Evolutionary conservation across 1,139 yeast genomes (phyloP).

Genomic region (Magnusiomyces ingens): DNA sequence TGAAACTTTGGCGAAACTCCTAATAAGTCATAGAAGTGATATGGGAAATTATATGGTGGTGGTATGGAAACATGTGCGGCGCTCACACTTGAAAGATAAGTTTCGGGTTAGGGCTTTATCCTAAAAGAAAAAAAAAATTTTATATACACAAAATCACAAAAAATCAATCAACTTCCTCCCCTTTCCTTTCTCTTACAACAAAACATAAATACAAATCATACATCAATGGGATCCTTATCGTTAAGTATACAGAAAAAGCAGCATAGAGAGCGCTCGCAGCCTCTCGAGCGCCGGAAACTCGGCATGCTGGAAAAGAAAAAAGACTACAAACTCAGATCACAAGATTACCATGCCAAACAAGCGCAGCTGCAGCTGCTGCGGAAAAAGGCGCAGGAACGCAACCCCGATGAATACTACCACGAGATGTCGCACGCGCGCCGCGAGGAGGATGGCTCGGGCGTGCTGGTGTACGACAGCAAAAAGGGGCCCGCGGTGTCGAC

Average conservation of each 20-base stretch:
- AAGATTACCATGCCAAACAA: slow-evolving; percentile 82
- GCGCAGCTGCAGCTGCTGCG: slow-evolving; percentile 72
- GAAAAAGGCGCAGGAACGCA: slow-evolving; percentile 62
- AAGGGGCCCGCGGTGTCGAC: slow-evolving; percentile 7
- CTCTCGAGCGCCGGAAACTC: slow-evolving; percentile 58
- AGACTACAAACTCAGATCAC: slow-evolving; percentile 84
- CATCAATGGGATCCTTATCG: slow-evolving; percentile 63
- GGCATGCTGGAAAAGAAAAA: slow-evolving; percentile 93
- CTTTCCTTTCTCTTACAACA: too few species aligned
- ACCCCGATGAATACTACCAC: slow-evolving; percentile 96
- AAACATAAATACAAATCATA: too few species aligned
- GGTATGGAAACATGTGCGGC: background rate
- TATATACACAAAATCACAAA: background rate
- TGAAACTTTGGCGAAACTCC: too few species aligned
- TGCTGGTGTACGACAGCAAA: slow-evolving; percentile 1
- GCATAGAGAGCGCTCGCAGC: slow-evolving; percentile 90
- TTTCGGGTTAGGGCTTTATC: background rate
- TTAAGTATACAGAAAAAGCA: slow-evolving; percentile 93
- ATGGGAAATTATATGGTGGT: background rate
- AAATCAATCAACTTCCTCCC: too few species aligned
- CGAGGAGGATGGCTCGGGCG: slow-evolving; percentile 30
- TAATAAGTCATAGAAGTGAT: too few species aligned
- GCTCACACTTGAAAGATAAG: background rate
- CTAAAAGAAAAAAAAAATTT: background rate
- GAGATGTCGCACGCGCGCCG: slow-evolving; percentile 47